Conservation (phyloP, 1,284 basidiomycete genomes). For the Rhodotorula mucilaginosa region DNA sequence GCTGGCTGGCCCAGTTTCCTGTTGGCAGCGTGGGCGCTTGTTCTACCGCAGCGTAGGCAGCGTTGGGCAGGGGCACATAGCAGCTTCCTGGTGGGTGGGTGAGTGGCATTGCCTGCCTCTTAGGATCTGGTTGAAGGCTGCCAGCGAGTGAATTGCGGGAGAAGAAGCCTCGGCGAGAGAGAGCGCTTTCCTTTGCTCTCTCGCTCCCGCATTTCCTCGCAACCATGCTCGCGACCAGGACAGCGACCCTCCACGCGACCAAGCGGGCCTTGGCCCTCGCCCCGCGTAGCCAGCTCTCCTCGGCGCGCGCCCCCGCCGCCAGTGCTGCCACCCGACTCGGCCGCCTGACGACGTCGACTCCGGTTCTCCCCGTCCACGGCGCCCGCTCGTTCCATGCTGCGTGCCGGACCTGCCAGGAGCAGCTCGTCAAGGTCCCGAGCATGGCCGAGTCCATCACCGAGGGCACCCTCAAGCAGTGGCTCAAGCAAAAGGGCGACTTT, state of each 20-base stretch:
- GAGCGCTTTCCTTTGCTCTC: background rate
- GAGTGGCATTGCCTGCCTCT: too few species aligned
- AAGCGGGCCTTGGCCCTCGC: background rate
- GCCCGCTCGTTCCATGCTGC: background rate
- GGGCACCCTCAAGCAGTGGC: constrained; percentile 93
- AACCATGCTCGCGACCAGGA: constrained; percentile 20
- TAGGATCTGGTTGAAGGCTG: too few species aligned
- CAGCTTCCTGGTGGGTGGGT: too few species aligned
- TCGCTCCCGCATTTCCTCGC: background rate
- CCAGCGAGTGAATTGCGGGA: too few species aligned
- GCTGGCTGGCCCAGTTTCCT: too few species aligned
- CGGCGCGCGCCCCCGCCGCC: background rate
- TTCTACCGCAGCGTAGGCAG: too few species aligned
- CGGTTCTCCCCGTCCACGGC: background rate
- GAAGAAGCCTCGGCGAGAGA: background rate
- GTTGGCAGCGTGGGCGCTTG: too few species aligned
- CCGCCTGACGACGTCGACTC: background rate
- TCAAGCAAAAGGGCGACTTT: constrained; percentile 87
- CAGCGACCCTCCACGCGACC: background rate
- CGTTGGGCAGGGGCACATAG: too few species aligned
- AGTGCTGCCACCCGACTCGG: background rate
- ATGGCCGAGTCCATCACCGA: constrained; percentile 99
- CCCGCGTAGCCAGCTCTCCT: background rate
- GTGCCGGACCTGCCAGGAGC: constrained; percentile 11
- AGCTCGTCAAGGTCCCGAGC: constrained; percentile 86